These are phyloP conservation scores for Polyporus tsugae DNA, from an alignment of 1,284 basidiomycete genomes.

Conservation along the genomic window DNA sequence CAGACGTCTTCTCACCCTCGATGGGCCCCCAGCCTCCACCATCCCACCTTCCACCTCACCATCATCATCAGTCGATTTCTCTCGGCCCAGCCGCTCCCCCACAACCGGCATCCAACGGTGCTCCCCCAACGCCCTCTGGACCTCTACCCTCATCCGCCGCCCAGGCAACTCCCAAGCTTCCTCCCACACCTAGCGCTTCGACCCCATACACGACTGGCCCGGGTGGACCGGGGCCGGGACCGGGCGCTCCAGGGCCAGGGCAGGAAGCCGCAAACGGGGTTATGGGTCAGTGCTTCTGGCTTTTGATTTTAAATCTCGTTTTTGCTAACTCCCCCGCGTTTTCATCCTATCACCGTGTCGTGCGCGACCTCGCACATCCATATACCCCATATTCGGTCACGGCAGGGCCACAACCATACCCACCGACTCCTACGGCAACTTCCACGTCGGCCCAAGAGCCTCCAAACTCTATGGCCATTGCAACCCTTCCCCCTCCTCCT, in stretches of 20 bases:
- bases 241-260: slow-evolving; percentile 30
- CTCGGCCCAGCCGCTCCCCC: slow-evolving; percentile 34
- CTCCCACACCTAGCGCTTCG: slow-evolving; percentile 35
- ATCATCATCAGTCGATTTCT: slow-evolving; percentile 36
- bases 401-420: slow-evolving; percentile 31
- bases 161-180: slow-evolving; percentile 38
- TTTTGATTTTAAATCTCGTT: neutral
- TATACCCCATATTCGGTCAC: neutral
- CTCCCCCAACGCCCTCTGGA: slow-evolving; percentile 27
- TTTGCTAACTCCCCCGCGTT: neutral
- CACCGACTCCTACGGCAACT: slow-evolving; percentile 25
- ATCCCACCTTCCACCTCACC: slow-evolving; percentile 29
- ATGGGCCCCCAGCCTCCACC: slow-evolving; percentile 30
- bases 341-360: neutral
- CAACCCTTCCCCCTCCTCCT: slow-evolving; percentile 29
- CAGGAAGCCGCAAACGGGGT: slow-evolving; percentile 31
- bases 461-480: slow-evolving; percentile 17
- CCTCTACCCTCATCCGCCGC: slow-evolving; percentile 21
- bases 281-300: slow-evolving; percentile 25
- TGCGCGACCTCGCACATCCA: neutral
- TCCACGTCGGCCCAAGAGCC: slow-evolving; percentile 17
- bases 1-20: slow-evolving; percentile 37
- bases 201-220: slow-evolving; percentile 31
- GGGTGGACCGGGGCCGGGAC: slow-evolving; percentile 27
- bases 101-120: slow-evolving; percentile 25